Percentiles rank a stretch among this genome's conserved stretches.
These are phyloP conservation scores for Salicornia ramosissima DNA, from an alignment of 148 eudicot genomes.

Conservation along the genomic window DNA sequence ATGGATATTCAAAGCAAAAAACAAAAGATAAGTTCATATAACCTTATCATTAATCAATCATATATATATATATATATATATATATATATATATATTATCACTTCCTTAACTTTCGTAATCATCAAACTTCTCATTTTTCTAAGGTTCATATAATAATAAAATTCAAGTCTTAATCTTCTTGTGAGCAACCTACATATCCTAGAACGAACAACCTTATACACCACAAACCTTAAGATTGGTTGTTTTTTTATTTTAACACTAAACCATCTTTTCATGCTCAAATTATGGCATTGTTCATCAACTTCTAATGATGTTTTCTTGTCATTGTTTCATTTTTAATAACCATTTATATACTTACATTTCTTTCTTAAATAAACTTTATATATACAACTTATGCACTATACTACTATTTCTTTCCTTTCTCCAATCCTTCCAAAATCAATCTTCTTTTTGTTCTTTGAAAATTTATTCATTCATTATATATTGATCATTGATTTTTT, in stretches of 20 bases:
- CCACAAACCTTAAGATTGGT: constrained; percentile 19
- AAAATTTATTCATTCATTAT: background rate
- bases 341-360: constrained; percentile 8
- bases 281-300: constrained; percentile 33
- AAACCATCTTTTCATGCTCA: constrained; percentile 54
- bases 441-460: constrained; percentile 2
- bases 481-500: too few relatives aligned
- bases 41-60: too few relatives aligned
- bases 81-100: constrained; percentile 13
- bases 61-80: too few relatives aligned
- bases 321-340: constrained; percentile 15
- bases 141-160: constrained; percentile 9
- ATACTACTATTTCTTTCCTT: constrained; percentile 27
- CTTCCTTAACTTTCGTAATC: constrained; percentile 16
- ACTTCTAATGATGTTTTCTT: constrained; percentile 39
- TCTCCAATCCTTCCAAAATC: background rate
- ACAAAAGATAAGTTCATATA: too few relatives aligned
- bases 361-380: constrained; percentile 21
- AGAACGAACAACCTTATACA: constrained; percentile 17
- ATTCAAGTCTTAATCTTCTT: constrained; percentile 30
- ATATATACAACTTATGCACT: constrained; percentile 25
- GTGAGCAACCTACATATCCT: constrained; percentile 41
- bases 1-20: too few relatives aligned
- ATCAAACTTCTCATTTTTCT: constrained; percentile 5
- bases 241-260: constrained; percentile 19